These are phyloP conservation scores for Tricholoma matsutake DNA, from an alignment of 768 basidiomycete genomes.

Conservation along the genomic window DNA sequence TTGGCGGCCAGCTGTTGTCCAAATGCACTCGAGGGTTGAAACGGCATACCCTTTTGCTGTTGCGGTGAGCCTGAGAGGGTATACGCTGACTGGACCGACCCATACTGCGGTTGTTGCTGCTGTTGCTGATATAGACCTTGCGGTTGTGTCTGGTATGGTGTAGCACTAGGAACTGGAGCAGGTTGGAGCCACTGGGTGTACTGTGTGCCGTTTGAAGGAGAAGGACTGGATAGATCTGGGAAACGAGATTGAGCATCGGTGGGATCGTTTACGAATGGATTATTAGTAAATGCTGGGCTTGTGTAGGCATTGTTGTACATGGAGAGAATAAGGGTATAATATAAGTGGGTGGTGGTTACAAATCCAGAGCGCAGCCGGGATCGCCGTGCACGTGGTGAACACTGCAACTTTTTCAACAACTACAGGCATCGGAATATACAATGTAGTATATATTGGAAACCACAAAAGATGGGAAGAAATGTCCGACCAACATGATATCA, in stretches of 20 bases:
- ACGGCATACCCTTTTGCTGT: conserved; percentile 20
- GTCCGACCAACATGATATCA: conserved; percentile 10
- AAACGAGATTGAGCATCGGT: conserved; percentile 50
- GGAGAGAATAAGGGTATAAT: conserved; percentile 11
- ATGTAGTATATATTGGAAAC: too few relatives aligned
- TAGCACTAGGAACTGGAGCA: conserved; percentile 14
- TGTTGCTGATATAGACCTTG: conserved; percentile 27
- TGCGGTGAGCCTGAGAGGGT: conserved; percentile 17
- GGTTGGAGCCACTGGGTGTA: conserved; percentile 39
- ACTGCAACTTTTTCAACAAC: too few relatives aligned
- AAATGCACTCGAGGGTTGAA: conserved; percentile 54
- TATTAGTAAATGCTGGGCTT: conserved; percentile 48
- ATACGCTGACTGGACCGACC: conserved; percentile 9
- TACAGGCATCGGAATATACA: background rate
- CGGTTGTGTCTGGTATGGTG: conserved; percentile 32
- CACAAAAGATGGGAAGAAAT: background rate
- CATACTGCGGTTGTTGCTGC: conserved; percentile 30
- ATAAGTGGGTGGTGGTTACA: background rate
- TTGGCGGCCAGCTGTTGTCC: conserved; percentile 49
- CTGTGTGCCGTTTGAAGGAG: conserved; percentile 25
- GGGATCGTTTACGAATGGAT: conserved; percentile 64
- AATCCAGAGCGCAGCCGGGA: too few relatives aligned
- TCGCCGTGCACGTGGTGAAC: too few relatives aligned
- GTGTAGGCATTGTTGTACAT: conserved; percentile 46
- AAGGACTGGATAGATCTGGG: conserved; percentile 52